A percentile compares a stretch with the other conserved stretches of the same genome.
phyloP scores from a whole-genome alignment of 176 grass and related monocot species.

The Zoysia japonica region DNA sequence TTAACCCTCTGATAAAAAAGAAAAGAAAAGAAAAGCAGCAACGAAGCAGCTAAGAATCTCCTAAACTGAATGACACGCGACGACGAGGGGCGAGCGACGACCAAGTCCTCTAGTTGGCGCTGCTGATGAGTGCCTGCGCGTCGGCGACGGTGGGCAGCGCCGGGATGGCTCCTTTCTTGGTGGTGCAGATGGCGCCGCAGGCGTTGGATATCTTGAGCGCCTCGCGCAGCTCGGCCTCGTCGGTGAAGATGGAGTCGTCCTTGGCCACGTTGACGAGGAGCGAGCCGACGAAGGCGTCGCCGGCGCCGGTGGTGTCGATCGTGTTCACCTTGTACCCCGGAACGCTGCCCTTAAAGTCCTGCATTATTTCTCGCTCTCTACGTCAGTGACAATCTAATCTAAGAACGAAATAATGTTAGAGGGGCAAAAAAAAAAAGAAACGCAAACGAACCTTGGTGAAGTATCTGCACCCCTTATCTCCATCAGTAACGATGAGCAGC shows the following conservation, averaged over 20 bases:
- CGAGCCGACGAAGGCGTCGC: conserved; percentile 80
- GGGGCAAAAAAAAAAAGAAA: not conserved
- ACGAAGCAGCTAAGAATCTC: not conserved
- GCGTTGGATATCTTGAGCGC: conserved; percentile 78
- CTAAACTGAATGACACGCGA: too few relatives aligned
- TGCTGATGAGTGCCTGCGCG: conserved; percentile 52
- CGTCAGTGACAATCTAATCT: too few relatives aligned
- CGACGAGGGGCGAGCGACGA: too few relatives aligned
- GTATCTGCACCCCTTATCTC: conserved; percentile 85
- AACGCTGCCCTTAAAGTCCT: conserved; percentile 51
- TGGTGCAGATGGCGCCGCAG: conserved; percentile 79
- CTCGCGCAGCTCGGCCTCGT: conserved; percentile 77
- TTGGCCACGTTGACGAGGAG: conserved; percentile 69
- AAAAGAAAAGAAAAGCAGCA: not conserved
- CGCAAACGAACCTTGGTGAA: conserved; percentile 66
- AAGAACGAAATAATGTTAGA: too few relatives aligned
- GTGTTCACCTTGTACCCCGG: conserved; percentile 66
- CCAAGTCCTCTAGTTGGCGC: conserved; percentile 35
- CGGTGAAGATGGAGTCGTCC: conserved; percentile 63
- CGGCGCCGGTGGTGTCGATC: conserved; percentile 80
- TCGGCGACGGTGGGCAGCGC: conserved; percentile 58
- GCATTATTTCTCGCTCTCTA: too few relatives aligned
- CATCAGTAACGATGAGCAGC: conserved; percentile 84
- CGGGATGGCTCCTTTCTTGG: conserved; percentile 75
- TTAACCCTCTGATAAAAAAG: not conserved